Evolutionary conservation across 495 filamentous ascomycete genomes (phyloP).

Genomic region (Penicillium parvum): DNA sequence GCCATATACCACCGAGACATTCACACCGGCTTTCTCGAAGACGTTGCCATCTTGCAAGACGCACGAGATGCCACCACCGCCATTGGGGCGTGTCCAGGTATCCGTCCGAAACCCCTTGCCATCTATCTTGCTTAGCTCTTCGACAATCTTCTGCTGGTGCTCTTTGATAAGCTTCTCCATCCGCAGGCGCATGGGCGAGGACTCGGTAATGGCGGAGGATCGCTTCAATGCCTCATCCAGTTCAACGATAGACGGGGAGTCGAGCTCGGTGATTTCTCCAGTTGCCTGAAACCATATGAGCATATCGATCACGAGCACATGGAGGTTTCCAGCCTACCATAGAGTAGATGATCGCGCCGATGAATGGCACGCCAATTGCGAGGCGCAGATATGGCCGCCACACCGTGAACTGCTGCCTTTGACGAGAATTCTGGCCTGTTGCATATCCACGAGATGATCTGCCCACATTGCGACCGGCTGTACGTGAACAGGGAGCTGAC

Average conservation of each 20-base stretch:
- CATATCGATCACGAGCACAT: background rate
- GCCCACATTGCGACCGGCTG: conserved; percentile 16
- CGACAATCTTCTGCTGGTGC: conserved; percentile 82
- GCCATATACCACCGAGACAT: conserved; percentile 91
- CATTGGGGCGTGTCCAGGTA: conserved; percentile 81
- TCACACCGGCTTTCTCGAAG: conserved; percentile 97
- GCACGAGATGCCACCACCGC: conserved; percentile 83
- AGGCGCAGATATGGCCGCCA: conserved; percentile 53
- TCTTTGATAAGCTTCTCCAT: conserved; percentile 96
- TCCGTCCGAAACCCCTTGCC: conserved; percentile 76
- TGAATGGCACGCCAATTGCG: conserved; percentile 57
- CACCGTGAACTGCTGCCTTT: conserved; percentile 37
- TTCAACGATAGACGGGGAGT: conserved; percentile 54
- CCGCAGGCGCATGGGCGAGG: conserved; percentile 91
- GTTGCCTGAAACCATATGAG: conserved; percentile 33
- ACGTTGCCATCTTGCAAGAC: conserved; percentile 94
- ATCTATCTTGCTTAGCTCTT: conserved; percentile 75
- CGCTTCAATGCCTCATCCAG: conserved; percentile 43
- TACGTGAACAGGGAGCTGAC: conserved; percentile 21
- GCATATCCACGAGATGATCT: conserved; percentile 28
- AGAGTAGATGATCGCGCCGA: conserved; percentile 59
- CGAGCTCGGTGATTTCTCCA: conserved; percentile 48
- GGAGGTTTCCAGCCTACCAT: conserved; percentile 47
- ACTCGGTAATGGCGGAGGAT: conserved; percentile 42
- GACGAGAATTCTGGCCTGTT: conserved; percentile 21